phyloP scores from a whole-genome alignment of 1,284 basidiomycete species.

The Afroboletus lepidellus region DNA sequence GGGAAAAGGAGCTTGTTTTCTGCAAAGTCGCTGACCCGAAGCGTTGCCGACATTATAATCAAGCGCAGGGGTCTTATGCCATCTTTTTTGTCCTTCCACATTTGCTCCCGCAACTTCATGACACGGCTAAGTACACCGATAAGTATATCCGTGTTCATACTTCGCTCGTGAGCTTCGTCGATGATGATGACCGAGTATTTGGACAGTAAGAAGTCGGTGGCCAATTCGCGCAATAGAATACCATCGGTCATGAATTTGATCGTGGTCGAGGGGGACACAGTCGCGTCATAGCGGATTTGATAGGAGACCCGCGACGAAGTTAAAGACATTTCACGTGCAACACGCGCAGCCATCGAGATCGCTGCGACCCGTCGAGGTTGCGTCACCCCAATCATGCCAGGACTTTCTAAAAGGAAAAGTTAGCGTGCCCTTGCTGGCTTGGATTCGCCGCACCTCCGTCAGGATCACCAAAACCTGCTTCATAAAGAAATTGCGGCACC shows the following conservation, averaged over 20 bases:
- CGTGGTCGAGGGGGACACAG: constrained; percentile 82
- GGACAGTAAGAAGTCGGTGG: constrained; percentile 84
- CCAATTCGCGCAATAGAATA: constrained; percentile 90
- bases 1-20: constrained; percentile 85
- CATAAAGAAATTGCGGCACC: constrained; percentile 94
- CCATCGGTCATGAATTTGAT: constrained; percentile 99
- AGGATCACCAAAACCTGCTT: constrained; percentile 90
- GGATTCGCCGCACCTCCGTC: constrained; percentile 62
- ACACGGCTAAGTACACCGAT: constrained; percentile 95
- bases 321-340: constrained; percentile 85
- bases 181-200: constrained; percentile 95
- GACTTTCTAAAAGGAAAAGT: constrained; percentile 65
- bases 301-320: constrained; percentile 84
- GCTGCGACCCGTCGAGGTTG: constrained; percentile 98
- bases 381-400: constrained; percentile 97
- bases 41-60: constrained; percentile 98
- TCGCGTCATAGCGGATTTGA: constrained; percentile 97
- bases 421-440: constrained; percentile 1
- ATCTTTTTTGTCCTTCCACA: constrained; percentile 75
- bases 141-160: constrained; percentile 97
- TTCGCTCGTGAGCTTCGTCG: constrained; percentile 97
- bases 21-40: constrained; percentile 92
- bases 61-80: constrained; percentile 75
- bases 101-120: constrained; percentile 81
- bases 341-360: constrained; percentile 91